Base-by-base conservation (phyloP, 169 alveolate species). In the Theileria equi region DNA sequence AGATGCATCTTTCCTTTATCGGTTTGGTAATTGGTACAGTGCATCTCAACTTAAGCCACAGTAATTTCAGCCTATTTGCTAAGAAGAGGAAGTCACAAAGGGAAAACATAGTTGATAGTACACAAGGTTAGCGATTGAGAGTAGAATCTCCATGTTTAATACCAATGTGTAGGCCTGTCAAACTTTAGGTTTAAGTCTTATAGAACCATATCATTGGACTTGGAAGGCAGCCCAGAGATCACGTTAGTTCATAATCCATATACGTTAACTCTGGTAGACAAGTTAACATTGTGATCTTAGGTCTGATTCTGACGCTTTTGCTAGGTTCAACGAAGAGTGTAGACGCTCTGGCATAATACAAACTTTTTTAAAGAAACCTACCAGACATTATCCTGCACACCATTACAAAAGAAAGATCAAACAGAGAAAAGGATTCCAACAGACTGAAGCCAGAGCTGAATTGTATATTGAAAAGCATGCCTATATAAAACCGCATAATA, bases 311-410 rank as follows among this genome's bases (percentile, higher is more conserved):
- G 53, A 38, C 45, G 55, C 61, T 50, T 17, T 61, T 10, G 60
- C 58, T 3, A 71, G 52, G 73, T 44, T 66, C 62, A 71, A 45
- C 57, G 61, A 44, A 26, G 65, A 57, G 26, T 17, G 40, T 31
- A 52, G 38, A 1, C 29, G 29, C 43, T 44, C 45, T 11, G 69
- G 69, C 26, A 55, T 55, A 10, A 7, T 35, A n/a, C 55, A 55
- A 17, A 34, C 67, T 2, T 28, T 49, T 13, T 62, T 38, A 3
- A 50, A 74, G 35, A 63, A 72, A 26, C 84, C 70, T n/a, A 10
- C 29, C 49, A 41, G 84, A 23, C 84, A 63, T 31, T 74, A 74
- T 35, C 84, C 84, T 23, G 73, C 69, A 43, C 84, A 74, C 48
- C 66, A 74, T 43, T 74, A 63, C 23, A 74, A 58, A 48, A 59